These are phyloP conservation scores for Favolaschia claudopus DNA, from an alignment of 768 basidiomycete species.

Conservation along the genomic window DNA sequence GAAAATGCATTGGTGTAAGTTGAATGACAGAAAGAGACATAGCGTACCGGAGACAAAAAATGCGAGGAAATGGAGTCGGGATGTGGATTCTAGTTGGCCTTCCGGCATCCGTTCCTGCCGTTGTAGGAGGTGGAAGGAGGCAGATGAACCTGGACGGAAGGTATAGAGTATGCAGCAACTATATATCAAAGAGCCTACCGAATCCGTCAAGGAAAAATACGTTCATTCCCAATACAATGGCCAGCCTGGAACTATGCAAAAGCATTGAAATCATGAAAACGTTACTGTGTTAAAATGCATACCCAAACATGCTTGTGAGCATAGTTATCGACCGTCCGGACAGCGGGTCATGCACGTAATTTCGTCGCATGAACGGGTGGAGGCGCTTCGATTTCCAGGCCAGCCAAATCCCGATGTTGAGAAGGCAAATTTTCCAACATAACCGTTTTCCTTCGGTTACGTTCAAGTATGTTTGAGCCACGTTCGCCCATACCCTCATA, in stretches of 20 bases:
- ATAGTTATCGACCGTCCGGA: constrained; percentile 80
- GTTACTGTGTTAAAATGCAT: constrained; percentile 22
- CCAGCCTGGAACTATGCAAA: constrained; percentile 64
- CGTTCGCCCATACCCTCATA: constrained; percentile 55
- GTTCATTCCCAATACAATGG: constrained; percentile 79
- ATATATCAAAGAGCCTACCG: constrained; percentile 51
- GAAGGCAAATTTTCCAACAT: constrained; percentile 75
- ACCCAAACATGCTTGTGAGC: constrained; percentile 86
- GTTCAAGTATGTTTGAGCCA: constrained; percentile 70
- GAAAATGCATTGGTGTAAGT: neutral
- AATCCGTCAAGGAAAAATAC: constrained; percentile 86
- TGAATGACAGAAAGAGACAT: neutral
- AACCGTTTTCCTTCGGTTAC: constrained; percentile 76
- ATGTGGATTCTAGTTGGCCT: constrained; percentile 67
- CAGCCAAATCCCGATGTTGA: constrained; percentile 77
- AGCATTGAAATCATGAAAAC: neutral
- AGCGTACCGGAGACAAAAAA: constrained; percentile 77
- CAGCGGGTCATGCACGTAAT: constrained; percentile 82
- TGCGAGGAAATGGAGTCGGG: constrained; percentile 80
- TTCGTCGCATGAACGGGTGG: constrained; percentile 66
- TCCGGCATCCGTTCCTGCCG: constrained; percentile 54
- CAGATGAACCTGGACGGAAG: constrained; percentile 61
- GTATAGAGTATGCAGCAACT: neutral
- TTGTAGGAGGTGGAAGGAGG: constrained; percentile 62
- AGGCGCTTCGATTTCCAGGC: constrained; percentile 79